Conservation (phyloP, 2,329 filamentous ascomycete genomes). For the Volutella citrinella region DNA sequence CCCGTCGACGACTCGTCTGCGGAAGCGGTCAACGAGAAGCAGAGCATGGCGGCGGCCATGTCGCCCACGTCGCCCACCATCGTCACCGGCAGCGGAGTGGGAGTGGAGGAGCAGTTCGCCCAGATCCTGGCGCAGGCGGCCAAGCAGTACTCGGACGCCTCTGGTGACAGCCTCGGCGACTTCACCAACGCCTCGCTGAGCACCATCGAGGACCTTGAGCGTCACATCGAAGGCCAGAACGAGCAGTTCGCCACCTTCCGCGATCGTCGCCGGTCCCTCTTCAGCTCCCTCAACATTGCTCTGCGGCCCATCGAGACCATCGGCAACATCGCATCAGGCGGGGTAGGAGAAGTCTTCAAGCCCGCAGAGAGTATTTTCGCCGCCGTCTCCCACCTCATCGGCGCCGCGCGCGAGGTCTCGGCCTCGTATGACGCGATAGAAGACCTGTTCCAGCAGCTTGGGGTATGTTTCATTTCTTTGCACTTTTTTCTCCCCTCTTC, state of each 20-base stretch:
- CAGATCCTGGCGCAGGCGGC: conserved; percentile 34
- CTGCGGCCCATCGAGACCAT: conserved; percentile 38
- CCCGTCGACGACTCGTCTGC: no score
- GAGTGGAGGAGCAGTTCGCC: conserved; percentile 20
- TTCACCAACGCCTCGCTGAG: conserved; percentile 32
- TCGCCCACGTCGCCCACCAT: no score
- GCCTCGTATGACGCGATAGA: conserved; percentile 43
- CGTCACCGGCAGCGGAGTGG: no score
- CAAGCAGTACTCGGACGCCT: conserved; percentile 29
- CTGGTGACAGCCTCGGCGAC: conserved; percentile 27
- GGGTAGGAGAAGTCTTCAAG: conserved; percentile 36
- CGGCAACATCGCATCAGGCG: conserved; percentile 36
- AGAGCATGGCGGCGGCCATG: no score
- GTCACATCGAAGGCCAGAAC: conserved; percentile 33
- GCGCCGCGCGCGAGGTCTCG: conserved; percentile 43
- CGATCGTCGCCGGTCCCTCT: conserved; percentile 31
- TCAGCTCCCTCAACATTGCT: conserved; percentile 29
- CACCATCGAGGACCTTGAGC: conserved; percentile 30
- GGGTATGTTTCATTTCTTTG: conserved; percentile 24
- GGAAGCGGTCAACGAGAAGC: no score
- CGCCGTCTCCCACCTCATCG: conserved; percentile 41
- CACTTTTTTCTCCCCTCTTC: conserved; percentile 11
- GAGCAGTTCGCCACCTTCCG: conserved; percentile 35
- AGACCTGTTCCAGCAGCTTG: conserved; percentile 40
- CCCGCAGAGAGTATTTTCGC: conserved; percentile 40